Evolutionary conservation across 2,329 filamentous ascomycete genomes (phyloP).

Genomic region (Pyricularia sp.): DNA sequence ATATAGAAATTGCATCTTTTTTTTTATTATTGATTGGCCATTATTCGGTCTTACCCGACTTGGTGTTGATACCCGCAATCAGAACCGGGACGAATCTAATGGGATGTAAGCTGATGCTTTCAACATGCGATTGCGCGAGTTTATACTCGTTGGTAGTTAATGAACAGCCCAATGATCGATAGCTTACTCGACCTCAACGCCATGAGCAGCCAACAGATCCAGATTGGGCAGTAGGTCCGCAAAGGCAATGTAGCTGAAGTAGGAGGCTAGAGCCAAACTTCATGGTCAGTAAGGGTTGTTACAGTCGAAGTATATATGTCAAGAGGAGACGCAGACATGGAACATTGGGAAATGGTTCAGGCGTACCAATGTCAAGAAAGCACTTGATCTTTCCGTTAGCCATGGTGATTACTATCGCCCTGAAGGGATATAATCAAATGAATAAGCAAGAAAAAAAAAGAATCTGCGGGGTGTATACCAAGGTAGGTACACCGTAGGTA

Average conservation of each 20-base stretch:
- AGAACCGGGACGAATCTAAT: slow-evolving; percentile 52
- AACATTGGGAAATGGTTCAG: background rate
- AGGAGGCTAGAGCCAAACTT: slow-evolving; percentile 39
- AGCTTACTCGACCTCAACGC: slow-evolving; percentile 52
- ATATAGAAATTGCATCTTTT: background rate
- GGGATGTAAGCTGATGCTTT: background rate
- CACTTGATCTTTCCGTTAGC: slow-evolving; percentile 9
- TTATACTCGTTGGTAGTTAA: background rate
- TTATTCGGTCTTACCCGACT: slow-evolving; percentile 30
- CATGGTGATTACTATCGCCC: background rate
- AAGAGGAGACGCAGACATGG: background rate
- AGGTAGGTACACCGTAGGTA: too few species aligned
- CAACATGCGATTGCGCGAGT: background rate
- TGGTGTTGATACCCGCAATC: slow-evolving; percentile 52
- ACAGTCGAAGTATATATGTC: background rate
- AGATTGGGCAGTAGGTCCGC: slow-evolving; percentile 44
- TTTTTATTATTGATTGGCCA: background rate
- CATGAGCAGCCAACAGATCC: slow-evolving; percentile 39
- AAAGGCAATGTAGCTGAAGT: slow-evolving; percentile 45
- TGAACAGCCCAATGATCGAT: background rate
- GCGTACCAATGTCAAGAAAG: slow-evolving; percentile 53
- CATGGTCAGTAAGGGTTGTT: background rate
- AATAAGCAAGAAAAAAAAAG: background rate
- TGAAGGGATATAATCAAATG: background rate
- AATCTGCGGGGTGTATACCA: background rate